These are phyloP conservation scores for Saprolegnia diclina DNA, from an alignment of 352 stramenopile species.

Conservation along the genomic window DNA sequence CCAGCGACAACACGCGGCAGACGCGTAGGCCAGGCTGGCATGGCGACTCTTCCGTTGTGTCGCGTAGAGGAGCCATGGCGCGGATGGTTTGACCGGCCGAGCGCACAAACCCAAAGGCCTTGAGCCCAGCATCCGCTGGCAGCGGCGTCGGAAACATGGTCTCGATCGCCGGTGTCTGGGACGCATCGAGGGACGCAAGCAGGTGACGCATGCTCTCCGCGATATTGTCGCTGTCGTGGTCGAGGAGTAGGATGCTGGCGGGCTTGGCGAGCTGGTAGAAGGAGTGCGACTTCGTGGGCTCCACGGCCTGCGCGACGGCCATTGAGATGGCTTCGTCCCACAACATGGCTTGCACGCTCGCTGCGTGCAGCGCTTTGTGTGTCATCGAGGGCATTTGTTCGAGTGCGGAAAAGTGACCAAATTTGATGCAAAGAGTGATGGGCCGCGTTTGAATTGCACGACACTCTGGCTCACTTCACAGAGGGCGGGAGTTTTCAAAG, in stretches of 20 bases:
- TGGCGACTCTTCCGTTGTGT: not conserved
- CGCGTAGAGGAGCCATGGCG: not conserved
- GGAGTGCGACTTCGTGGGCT: not conserved
- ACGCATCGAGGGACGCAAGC: not conserved
- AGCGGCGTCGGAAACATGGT: not conserved
- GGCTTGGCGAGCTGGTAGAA: conserved; percentile 2
- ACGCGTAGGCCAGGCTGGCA: not conserved
- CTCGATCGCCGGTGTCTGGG: not conserved
- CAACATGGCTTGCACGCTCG: not conserved
- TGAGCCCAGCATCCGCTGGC: not conserved
- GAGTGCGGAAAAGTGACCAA: not conserved
- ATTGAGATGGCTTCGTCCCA: conserved; percentile 13
- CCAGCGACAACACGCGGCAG: not conserved
- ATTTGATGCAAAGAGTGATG: too few species aligned
- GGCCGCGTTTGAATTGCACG: too few species aligned
- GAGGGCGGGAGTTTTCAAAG: too few species aligned
- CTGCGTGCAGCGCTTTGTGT: not conserved
- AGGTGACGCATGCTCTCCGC: not conserved
- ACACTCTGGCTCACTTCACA: too few species aligned
- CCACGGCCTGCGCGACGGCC: not conserved
- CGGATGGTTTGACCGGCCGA: not conserved
- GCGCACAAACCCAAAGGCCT: not conserved
- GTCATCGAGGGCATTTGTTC: not conserved
- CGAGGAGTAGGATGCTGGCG: not conserved
- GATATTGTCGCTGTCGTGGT: not conserved